Percentiles rank a stretch among this genome's conserved stretches.
phyloP scores from a whole-genome alignment of 805 yeast species.

The Lipomyces starkeyi region DNA sequence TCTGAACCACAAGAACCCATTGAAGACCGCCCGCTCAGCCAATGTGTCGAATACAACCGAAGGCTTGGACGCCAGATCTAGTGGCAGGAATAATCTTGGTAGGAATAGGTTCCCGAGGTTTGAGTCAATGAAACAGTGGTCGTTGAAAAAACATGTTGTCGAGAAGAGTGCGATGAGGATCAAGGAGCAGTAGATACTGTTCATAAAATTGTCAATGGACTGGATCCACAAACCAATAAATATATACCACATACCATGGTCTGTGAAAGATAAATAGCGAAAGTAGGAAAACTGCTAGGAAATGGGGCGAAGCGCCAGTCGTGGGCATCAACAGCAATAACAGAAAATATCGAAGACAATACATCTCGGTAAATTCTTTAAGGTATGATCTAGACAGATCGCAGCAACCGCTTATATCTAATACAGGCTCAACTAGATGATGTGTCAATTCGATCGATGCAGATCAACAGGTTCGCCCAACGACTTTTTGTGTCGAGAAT shows the following conservation, averaged over 20 bases:
- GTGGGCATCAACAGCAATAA: conserved; percentile 37
- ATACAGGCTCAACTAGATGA: not conserved
- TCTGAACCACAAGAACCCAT: conserved; percentile 11
- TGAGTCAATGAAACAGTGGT: conserved; percentile 35
- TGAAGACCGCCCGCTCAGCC: conserved; percentile 28
- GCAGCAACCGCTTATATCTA: not conserved
- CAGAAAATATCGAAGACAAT: conserved; percentile 38
- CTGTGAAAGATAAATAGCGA: conserved; percentile 32
- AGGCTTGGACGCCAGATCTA: conserved; percentile 30
- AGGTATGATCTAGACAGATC: not conserved
- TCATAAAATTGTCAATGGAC: not conserved
- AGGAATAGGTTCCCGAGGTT: conserved; percentile 34
- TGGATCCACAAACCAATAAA: not conserved
- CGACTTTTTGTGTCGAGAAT: not conserved
- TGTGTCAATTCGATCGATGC: not conserved
- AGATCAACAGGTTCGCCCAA: not conserved
- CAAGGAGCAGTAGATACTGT: conserved; percentile 37
- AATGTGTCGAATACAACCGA: conserved; percentile 28
- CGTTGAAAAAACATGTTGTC: conserved; percentile 31
- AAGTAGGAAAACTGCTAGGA: conserved; percentile 31
- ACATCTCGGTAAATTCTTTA: conserved; percentile 22
- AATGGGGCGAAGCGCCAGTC: conserved; percentile 37
- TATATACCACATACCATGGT: conserved; percentile 29
- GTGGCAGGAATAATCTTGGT: conserved; percentile 33
- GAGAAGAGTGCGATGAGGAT: conserved; percentile 33